Evolutionary conservation across 305 asterid species (phyloP).

Genomic region (Fraxinus ornus): DNA sequence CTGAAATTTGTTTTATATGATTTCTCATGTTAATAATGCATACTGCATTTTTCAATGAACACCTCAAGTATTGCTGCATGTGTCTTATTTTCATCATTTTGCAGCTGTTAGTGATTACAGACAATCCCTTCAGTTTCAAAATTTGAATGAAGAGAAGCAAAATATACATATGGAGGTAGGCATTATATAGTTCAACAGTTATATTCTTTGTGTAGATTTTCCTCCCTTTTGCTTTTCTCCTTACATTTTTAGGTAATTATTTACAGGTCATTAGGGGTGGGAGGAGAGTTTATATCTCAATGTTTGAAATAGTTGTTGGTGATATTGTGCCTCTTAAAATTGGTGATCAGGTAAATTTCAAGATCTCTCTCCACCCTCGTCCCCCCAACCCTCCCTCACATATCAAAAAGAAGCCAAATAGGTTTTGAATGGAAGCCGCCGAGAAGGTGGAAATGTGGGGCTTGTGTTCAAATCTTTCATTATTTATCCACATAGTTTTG

Average conservation of each 20-base stretch:
- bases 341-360: constrained; percentile 81
- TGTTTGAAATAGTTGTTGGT: constrained; percentile 85
- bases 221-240: not conserved
- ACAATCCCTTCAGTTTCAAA: constrained; percentile 94
- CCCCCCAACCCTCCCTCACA: not conserved
- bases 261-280: constrained; percentile 83
- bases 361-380: not conserved
- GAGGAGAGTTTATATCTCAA: constrained; percentile 68
- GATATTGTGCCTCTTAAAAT: constrained; percentile 92
- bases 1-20: not conserved
- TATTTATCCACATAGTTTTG: not conserved
- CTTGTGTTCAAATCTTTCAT: constrained; percentile 8
- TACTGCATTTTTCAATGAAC: not conserved
- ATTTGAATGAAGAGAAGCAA: constrained; percentile 91
- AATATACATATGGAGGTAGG: constrained; percentile 89
- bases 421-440: not conserved
- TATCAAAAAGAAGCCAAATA: not conserved
- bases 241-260: constrained; percentile 25
- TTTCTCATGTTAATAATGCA: not conserved
- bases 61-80: constrained; percentile 11
- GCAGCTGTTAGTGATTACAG: constrained; percentile 92
- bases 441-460: not conserved
- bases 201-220: not conserved
- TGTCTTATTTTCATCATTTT: constrained; percentile 19
- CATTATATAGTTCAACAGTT: constrained; percentile 3